These are phyloP conservation scores for Acanthamoeba polyphaga DNA, from an alignment of 208 protist species.

Conservation along the genomic window DNA sequence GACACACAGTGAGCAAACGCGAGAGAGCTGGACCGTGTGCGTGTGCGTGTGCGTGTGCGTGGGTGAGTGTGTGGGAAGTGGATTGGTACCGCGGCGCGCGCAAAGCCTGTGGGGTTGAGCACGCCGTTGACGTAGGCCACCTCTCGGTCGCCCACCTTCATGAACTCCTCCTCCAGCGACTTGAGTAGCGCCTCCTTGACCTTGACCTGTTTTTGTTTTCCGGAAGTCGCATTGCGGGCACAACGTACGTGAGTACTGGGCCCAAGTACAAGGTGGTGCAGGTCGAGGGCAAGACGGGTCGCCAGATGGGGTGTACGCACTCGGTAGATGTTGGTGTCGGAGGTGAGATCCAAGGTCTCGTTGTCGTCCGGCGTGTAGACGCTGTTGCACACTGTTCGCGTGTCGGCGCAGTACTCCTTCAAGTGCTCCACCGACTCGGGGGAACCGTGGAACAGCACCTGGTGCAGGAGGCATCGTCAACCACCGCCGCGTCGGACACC, in stretches of 20 bases:
- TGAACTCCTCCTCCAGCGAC: slow-evolving; percentile 53
- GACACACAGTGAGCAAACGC: not conserved
- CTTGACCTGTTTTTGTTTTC: slow-evolving; percentile 45
- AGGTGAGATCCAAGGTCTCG: slow-evolving; percentile 67
- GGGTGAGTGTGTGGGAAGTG: not conserved
- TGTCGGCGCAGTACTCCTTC: slow-evolving; percentile 34
- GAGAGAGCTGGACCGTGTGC: not conserved
- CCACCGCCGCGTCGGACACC: not conserved
- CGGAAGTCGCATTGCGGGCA: too few relatives aligned
- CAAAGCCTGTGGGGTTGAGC: slow-evolving; percentile 34
- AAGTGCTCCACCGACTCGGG: slow-evolving; percentile 56
- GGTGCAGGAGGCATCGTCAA: not conserved
- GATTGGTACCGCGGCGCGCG: not conserved
- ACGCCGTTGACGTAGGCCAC: slow-evolving; percentile 67
- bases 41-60: not conserved
- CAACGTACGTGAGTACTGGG: not conserved
- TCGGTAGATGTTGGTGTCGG: slow-evolving; percentile 70
- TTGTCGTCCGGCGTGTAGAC: slow-evolving; percentile 41
- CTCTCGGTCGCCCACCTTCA: slow-evolving; percentile 69
- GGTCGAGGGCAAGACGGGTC: too few relatives aligned
- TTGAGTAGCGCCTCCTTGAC: slow-evolving; percentile 71
- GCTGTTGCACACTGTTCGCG: slow-evolving; percentile 27
- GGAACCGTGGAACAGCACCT: slow-evolving; percentile 63
- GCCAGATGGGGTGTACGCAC: too few relatives aligned
- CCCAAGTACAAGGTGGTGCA: too few relatives aligned